These are phyloP conservation scores for Debaryomycetaceae sp. DNA, from an alignment of 1,139 yeast genomes.

Conservation along the genomic window DNA sequence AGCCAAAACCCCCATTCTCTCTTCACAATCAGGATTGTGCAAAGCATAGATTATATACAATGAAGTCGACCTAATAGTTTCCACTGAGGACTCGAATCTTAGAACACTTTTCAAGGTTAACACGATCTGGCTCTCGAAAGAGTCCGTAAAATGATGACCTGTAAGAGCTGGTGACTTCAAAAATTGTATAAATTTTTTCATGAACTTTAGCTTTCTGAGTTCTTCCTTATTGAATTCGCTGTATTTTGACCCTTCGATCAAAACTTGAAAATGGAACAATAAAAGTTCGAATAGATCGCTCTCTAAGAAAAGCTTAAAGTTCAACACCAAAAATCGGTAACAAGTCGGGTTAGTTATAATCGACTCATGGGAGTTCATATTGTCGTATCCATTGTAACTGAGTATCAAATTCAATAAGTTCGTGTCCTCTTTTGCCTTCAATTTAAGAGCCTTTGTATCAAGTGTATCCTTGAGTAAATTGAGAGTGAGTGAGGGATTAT, in stretches of 20 bases:
- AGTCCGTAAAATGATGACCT: slow-evolving; percentile 10
- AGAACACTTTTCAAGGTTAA: slow-evolving; percentile 21
- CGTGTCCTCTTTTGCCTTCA: slow-evolving; percentile 6
- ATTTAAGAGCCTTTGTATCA: slow-evolving; percentile 5
- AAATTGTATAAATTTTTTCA: slow-evolving; percentile 53
- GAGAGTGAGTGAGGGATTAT: slow-evolving; percentile 19
- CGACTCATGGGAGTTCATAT: slow-evolving; percentile 22
- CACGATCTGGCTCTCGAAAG: slow-evolving; percentile 16
- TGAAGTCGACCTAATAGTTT: slow-evolving; percentile 32
- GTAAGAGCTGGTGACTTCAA: slow-evolving; percentile 30
- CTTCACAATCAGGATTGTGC: slow-evolving; percentile 26
- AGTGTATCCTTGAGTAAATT: slow-evolving; percentile 6
- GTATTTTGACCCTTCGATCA: slow-evolving; percentile 51
- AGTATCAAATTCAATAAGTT: slow-evolving; percentile 21
- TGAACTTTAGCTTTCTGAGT: slow-evolving; percentile 50
- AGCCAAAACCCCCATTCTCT: slow-evolving; percentile 27
- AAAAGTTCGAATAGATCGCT: slow-evolving; percentile 47
- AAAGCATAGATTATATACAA: slow-evolving; percentile 35
- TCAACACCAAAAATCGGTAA: slow-evolving; percentile 29
- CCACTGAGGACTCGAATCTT: slow-evolving; percentile 34
- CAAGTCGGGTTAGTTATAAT: slow-evolving; percentile 27
- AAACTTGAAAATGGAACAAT: slow-evolving; percentile 53
- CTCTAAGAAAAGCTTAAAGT: slow-evolving; percentile 34
- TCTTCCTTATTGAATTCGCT: slow-evolving; percentile 47
- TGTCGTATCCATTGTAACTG: slow-evolving; percentile 24